These are phyloP conservation scores for Isatis tinctoria DNA, from an alignment of 345 rosid species.

Conservation along the genomic window DNA sequence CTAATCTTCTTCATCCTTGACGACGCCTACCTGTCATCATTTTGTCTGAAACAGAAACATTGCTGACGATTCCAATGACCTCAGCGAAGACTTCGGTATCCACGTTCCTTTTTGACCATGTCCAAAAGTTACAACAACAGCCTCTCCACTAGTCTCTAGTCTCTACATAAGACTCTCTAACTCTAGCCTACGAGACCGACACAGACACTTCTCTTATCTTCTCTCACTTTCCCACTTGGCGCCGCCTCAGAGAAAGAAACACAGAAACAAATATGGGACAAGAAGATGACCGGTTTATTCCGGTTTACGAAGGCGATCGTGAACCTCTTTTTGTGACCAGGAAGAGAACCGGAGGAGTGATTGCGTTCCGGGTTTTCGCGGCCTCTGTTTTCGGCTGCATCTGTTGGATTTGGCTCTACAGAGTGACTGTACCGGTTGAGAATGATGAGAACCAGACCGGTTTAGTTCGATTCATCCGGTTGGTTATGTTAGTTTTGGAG, in stretches of 20 bases:
- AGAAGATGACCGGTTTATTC: constrained; percentile 19
- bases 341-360: constrained; percentile 22
- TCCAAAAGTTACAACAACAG: background rate
- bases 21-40: background rate
- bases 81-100: background rate
- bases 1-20: background rate
- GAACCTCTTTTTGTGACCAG: constrained; percentile 28
- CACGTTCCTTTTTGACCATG: background rate
- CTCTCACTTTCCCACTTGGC: background rate
- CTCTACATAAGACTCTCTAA: background rate
- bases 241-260: background rate
- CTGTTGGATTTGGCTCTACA: constrained; percentile 33
- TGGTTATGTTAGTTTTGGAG: constrained; percentile 45
- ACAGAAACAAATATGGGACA: background rate
- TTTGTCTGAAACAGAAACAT: background rate
- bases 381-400: constrained; percentile 35
- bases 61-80: constrained; percentile 15
- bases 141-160: background rate
- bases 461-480: constrained; percentile 35
- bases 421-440: constrained; percentile 27
- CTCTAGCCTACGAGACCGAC: background rate
- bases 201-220: background rate
- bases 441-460: constrained; percentile 7
- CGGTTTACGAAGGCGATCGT: background rate
- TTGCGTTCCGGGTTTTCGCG: constrained; percentile 31